Evolutionary conservation across 345 rosid species (phyloP), one percentile per base, ranked within the genome.

Genomic region (Zanthoxylum bungeanum): DNA sequence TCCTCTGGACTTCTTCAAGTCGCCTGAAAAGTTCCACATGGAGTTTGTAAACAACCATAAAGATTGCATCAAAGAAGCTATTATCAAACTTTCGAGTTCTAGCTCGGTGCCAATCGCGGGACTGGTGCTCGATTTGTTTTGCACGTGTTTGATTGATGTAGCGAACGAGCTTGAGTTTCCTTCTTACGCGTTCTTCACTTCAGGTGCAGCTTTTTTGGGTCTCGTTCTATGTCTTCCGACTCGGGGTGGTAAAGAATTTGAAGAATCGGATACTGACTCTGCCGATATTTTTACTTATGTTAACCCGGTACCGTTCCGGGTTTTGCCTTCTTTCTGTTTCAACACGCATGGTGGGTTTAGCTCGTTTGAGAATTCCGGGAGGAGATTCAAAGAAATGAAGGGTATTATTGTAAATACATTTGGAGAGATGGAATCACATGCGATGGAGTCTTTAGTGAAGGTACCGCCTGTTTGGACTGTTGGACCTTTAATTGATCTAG

Each of bases 401-500:
- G 87, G 84, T 19, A 78, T 80, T 19, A 30, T 76, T 6, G 59
- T 83, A 0, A 78, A 80, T 17, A 57, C 84, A 1, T 78, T 73
- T 47, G 22, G n/a, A 21, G 82, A 80, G 52, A 69, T 80, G 46
- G 79, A 83, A 51, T 37, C 81, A 1, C 37, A 64, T 3, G 69
- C 79, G 4, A 21, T 78, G n/a, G 16, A 44, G 27, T 28, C 68
- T 36, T 46, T 74, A 14, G n/a, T 40, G 17, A 21, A 39, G 5
- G 50, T n/a, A 4, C 40, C 76, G 3, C n/a, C 55, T 14, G 49
- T 80, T 30, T 78, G 73, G 46, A 68, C 82, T 7, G 70, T 83
- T 2, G 87, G 82, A 8, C 84, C 87, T 27, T 14, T 83, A 2
- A 40, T n/a, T n/a, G n/a, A n/a, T n/a, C n/a, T n/a, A n/a, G n/a